phyloP scores from a whole-genome alignment of 176 grass and related monocot species.

The Oryza meyeriana region DNA sequence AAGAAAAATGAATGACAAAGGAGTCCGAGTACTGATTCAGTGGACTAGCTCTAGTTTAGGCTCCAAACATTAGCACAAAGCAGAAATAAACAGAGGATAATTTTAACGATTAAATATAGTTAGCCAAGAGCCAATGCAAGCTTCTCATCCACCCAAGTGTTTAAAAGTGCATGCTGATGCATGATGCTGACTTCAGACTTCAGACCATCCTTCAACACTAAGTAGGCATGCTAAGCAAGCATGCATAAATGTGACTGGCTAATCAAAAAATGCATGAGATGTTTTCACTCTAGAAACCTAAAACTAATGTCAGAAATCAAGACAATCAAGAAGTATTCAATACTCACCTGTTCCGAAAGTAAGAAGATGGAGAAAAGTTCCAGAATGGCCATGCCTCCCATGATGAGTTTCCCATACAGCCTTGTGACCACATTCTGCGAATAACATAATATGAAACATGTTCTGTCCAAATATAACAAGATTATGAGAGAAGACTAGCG shows the following conservation, averaged over 20 bases:
- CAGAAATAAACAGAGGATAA: not conserved
- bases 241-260: not conserved
- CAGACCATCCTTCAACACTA: not conserved
- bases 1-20: not conserved
- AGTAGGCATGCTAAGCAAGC: not conserved
- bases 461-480: not conserved
- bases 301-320: not conserved
- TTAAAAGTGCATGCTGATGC: not conserved
- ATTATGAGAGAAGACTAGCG: constrained; percentile 22
- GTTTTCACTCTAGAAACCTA: not conserved
- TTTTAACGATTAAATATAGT: not conserved
- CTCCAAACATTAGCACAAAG: not conserved
- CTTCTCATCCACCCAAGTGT: not conserved
- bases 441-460: constrained; percentile 40
- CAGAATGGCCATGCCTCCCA: constrained; percentile 91
- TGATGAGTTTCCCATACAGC: constrained; percentile 55
- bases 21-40: not conserved
- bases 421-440: constrained; percentile 73
- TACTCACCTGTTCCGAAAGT: constrained; percentile 74
- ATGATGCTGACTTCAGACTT: not conserved
- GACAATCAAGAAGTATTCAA: constrained; percentile 20
- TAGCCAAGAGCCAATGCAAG: not conserved
- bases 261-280: not conserved
- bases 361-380: constrained; percentile 85
- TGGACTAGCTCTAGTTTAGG: not conserved